Percentiles rank a stretch among this genome's conserved stretches.
Conservation (phyloP, 768 basidiomycete species). For the Leccinum variicolor region DNA sequence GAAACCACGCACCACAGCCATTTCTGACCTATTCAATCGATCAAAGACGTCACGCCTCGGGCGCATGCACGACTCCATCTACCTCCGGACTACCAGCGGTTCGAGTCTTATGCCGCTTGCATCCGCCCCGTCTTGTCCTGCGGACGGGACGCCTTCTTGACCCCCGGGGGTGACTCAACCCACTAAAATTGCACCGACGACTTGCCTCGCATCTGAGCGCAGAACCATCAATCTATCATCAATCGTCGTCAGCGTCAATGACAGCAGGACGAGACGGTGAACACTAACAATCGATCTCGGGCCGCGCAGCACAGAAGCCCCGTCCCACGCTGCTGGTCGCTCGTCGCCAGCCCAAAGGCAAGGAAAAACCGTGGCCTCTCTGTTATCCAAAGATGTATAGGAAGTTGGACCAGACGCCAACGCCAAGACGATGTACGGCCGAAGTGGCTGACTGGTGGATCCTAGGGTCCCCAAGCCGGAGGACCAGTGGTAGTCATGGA, state of each 20-base stretch:
- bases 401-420: neutral
- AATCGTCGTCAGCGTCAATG: neutral
- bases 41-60: neutral
- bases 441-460: no score
- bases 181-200: neutral
- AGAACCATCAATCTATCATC: neutral
- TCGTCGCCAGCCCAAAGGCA: neutral
- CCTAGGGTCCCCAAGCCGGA: neutral
- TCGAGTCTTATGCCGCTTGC: neutral
- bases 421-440: neutral
- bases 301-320: neutral
- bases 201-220: neutral
- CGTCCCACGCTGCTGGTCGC: neutral
- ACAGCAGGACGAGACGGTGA: neutral
- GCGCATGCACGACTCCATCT: neutral
- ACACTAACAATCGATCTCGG: neutral
- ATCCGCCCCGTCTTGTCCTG: neutral
- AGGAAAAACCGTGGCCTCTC: neutral
- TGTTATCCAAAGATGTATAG: neutral
- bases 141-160: neutral
- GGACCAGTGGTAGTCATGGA: neutral
- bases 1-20: neutral
- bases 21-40: neutral
- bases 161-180: neutral
- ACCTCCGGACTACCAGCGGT: neutral